phyloP scores from a whole-genome alignment of 116 monocot genomes.

The Dioscorea cayenensis region DNA sequence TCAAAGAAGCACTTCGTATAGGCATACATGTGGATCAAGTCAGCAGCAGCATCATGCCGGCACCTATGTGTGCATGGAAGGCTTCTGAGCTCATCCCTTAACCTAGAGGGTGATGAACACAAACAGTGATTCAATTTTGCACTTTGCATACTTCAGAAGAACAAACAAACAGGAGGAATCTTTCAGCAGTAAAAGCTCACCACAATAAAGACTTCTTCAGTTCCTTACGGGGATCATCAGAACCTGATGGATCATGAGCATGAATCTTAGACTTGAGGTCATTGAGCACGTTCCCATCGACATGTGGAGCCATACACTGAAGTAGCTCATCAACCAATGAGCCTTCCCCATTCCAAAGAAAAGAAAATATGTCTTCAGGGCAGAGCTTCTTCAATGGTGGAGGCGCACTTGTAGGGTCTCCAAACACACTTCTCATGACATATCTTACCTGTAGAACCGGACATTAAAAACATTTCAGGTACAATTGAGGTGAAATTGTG shows the following conservation, averaged over 20 bases:
- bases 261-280: conserved; percentile 67
- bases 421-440: conserved; percentile 83
- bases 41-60: conserved; percentile 98
- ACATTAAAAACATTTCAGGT: not conserved
- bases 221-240: conserved; percentile 37
- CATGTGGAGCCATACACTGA: conserved; percentile 59
- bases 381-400: conserved; percentile 73
- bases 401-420: conserved; percentile 84
- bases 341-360: conserved; percentile 89
- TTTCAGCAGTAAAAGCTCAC: conserved; percentile 22
- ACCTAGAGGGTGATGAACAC: conserved; percentile 34
- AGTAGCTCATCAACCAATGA: conserved; percentile 89
- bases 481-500: too few species aligned
- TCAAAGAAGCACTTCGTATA: conserved; percentile 83
- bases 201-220: conserved; percentile 74
- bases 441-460: conserved; percentile 69
- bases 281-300: conserved; percentile 48
- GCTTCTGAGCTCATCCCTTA: conserved; percentile 81
- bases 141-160: not conserved
- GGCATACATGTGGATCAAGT: conserved; percentile 93
- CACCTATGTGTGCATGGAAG: conserved; percentile 78
- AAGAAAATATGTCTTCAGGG: conserved; percentile 47
- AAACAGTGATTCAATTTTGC: not conserved
- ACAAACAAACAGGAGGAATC: not conserved
- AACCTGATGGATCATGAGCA: conserved; percentile 66